Evolutionary conservation across 768 basidiomycete species (phyloP), one percentile per base, ranked within the genome.

Genomic region (Mycena indigotica): DNA sequence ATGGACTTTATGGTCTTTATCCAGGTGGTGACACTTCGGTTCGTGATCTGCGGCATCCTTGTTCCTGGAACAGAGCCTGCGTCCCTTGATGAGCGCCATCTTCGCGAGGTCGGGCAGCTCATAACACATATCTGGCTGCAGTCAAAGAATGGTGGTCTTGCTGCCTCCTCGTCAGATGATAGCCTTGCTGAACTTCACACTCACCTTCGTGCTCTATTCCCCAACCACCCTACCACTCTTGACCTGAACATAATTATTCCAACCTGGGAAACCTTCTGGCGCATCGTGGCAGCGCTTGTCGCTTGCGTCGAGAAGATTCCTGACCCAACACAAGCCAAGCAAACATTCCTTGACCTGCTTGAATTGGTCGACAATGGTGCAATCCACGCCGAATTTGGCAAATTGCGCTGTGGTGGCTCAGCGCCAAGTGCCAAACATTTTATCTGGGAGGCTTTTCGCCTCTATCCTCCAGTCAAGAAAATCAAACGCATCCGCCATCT

Each of bases 261-360:
- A 0, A 70, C 80, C 1, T 87, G 83, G 74, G 86, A 87, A 65
- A 82, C 81, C 0, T 69, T 86, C 46, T 87, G 86, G 86, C 77
- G 84, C 13, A 77, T 86, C 19, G 72, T 84, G 50, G 84, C 85
- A 1, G 70, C 72, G 8, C 63, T 72, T 0, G 65, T 80, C 0
- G 77, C 80, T 1, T 69, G 77, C 46, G 67, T 75, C 15, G 67
- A 72, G 19, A 56, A 72, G 10, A 35, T 35, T 8, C 10, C 17
- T 35, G 32, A 12, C 21, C 62, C 73, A 15, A 57, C 63, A 8
- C 55, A 56, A 0, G 57, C 63, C 10, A 44, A 58, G 32, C 46
- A 68, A 8, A 66, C 70, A 1, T 77, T 86, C 53, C 52, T 66
- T 3, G 68, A 71, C 6, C 74, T 84, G 41, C 67, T 74, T 17